Evolutionary conservation across 2,329 filamentous ascomycete species (phyloP), one percentile per base, ranked within the genome.

Genomic region (Botrytis galanthina): DNA sequence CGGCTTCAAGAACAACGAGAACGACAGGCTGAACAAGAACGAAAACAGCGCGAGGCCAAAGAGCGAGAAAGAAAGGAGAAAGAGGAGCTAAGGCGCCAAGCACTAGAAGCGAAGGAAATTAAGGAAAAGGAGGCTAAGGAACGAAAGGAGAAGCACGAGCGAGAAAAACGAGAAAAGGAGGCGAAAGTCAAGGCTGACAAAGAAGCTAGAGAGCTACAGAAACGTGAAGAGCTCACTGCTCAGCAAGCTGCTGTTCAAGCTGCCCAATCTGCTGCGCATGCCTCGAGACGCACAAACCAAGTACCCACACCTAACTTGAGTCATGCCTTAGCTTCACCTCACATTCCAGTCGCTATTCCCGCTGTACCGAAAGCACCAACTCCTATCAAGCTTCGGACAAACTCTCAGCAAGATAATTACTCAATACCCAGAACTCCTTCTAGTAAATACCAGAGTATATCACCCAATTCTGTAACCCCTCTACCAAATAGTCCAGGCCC

Each of bases 1-100:
- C 90, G 93, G 67, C 85, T 92, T 72, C 91, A 94, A 79, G 94
- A 98, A 80, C 94, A 97, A 81, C 90, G 93, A 76, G 94, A 97
- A 78, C 90, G 91, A 77, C 93, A 97, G 79, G 92, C 92, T 42
- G 95, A 98, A 81, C 87, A 89, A 74, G 95, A 98, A 81, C 91
- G 93, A 73, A 97, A 95, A 82, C 89, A 89, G 68, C 92, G 91
- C 63, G 93, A 96, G 81, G 89, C 90, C 62, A 93, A 92, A 80
- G 93, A 94, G 75, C 89, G 88, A 59, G 93, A 96, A 83, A 96
- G 94, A 84, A 95, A 92, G 83, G 89, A 90, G 75, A 95, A 92
- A 82, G 94, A 94, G 79, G 95, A 95, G 80, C 91, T 93, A 78
- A 90, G 92, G 39, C 89, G 92, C 78, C 92, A 88, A 79, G 95